These are phyloP conservation scores for Persicaria tinctoria DNA, from an alignment of 148 eudicot genomes.

Conservation along the genomic window DNA sequence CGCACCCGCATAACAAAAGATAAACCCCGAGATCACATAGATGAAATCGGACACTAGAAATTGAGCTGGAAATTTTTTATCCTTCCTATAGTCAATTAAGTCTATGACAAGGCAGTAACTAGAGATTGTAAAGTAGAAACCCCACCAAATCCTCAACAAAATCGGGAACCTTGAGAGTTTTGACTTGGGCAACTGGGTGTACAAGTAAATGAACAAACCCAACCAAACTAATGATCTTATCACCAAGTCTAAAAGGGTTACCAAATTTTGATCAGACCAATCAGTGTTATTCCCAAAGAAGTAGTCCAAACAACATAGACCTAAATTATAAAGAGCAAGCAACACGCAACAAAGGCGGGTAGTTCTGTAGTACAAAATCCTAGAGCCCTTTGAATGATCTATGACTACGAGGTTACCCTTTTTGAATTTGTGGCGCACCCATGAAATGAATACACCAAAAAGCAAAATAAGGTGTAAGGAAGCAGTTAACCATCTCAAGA, in stretches of 20 bases:
- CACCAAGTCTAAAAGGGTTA: constrained; percentile 34
- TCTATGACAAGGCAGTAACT: constrained; percentile 47
- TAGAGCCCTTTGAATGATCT: constrained; percentile 22
- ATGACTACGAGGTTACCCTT: not conserved
- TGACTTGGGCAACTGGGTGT: constrained; percentile 19
- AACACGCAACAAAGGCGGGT: constrained; percentile 27
- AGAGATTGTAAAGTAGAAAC: constrained; percentile 39
- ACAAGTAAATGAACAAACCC: constrained; percentile 31
- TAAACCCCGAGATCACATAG: constrained; percentile 26
- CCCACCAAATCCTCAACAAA: constrained; percentile 66
- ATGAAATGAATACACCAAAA: constrained; percentile 26
- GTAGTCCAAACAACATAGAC: constrained; percentile 29
- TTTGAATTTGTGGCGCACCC: constrained; percentile 21
- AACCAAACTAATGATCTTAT: constrained; percentile 36
- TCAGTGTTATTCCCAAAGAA: constrained; percentile 53
- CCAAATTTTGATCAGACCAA: constrained; percentile 40
- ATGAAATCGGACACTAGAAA: constrained; percentile 41
- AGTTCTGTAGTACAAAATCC: constrained; percentile 25
- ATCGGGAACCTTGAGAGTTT: constrained; percentile 38
- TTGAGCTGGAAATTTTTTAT: constrained; percentile 21
- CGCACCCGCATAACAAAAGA: constrained; percentile 36
- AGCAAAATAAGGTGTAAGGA: constrained; percentile 34
- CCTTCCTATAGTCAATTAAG: constrained; percentile 18
- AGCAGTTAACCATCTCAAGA: constrained; percentile 27
- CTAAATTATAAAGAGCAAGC: constrained; percentile 31